phyloP scores from a whole-genome alignment of 2,329 filamentous ascomycete genomes.

The Exophiala oligosperma region DNA sequence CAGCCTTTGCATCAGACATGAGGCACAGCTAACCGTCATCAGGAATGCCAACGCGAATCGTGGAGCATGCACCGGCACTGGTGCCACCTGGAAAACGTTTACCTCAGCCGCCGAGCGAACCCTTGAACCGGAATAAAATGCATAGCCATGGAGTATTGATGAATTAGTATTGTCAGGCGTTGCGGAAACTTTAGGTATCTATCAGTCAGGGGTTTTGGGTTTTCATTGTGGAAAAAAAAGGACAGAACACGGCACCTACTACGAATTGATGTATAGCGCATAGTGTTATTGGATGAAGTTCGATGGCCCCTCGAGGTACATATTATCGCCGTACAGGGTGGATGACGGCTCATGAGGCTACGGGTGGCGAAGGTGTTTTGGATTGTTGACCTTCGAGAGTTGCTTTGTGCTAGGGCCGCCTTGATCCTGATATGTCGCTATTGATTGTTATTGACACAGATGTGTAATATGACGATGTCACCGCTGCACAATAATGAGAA shows the following conservation, averaged over 20 bases:
- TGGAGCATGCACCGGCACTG: conserved; percentile 99
- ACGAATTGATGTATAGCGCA: conserved; percentile 22
- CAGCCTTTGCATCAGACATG: background rate
- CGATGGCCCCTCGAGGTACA: conserved; percentile 8
- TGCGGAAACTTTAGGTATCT: background rate
- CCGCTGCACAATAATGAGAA: conserved; percentile 19
- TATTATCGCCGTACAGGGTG: conserved; percentile 7
- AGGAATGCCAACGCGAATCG: conserved; percentile 91
- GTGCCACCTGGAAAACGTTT: conserved; percentile 57
- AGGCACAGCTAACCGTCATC: conserved; percentile 5
- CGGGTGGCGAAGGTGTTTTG: conserved; percentile 16
- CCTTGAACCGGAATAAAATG: conserved; percentile 12
- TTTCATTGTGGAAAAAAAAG: background rate
- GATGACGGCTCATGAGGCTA: conserved; percentile 5
- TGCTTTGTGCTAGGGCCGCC: background rate
- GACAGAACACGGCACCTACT: conserved; percentile 4
- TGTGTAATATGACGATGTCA: conserved; percentile 24
- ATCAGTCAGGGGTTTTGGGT: background rate
- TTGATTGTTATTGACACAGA: conserved; percentile 19
- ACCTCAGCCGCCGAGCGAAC: conserved; percentile 20
- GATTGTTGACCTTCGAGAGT: conserved; percentile 15
- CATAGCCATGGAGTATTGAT: conserved; percentile 28
- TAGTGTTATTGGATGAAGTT: conserved; percentile 15
- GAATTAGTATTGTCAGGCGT: conserved; percentile 16
- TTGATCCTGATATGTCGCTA: conserved; percentile 1